phyloP scores from a whole-genome alignment of 2,329 filamentous ascomycete genomes.

The Metarhizium sp. region DNA sequence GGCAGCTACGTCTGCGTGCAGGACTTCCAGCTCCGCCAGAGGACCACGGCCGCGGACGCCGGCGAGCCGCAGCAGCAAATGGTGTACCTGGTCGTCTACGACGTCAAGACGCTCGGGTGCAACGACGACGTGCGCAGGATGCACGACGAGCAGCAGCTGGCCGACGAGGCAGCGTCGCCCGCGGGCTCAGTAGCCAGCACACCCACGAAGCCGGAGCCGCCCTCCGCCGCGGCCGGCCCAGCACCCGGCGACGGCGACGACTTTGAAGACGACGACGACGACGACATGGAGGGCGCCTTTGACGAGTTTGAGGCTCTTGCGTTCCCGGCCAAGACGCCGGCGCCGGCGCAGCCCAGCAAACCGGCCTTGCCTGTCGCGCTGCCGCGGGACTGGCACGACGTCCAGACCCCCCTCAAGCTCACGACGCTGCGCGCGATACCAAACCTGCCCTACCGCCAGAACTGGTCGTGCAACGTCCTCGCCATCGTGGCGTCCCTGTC shows the following conservation, averaged over 20 bases:
- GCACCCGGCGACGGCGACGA: neutral
- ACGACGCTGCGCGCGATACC: conserved; percentile 41
- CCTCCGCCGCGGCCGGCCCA: neutral
- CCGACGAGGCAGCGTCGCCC: neutral
- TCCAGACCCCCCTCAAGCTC: conserved; percentile 37
- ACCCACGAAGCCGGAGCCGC: neutral
- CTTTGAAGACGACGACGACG: conserved; percentile 10
- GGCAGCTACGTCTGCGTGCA: conserved; percentile 42
- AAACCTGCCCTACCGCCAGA: conserved; percentile 44
- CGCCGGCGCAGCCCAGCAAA: neutral
- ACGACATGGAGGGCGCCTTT: conserved; percentile 24
- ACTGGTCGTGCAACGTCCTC: conserved; percentile 48
- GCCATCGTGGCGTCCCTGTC: conserved; percentile 39
- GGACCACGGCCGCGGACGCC: conserved; percentile 3
- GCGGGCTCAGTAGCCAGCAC: neutral
- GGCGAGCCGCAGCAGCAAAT: conserved; percentile 15
- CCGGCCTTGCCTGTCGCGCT: conserved; percentile 22
- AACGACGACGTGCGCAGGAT: conserved; percentile 28
- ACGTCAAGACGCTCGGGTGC: conserved; percentile 38
- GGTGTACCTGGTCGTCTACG: conserved; percentile 36
- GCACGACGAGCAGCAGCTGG: neutral
- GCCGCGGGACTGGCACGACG: conserved; percentile 31
- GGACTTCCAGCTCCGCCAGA: conserved; percentile 26
- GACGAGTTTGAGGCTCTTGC: conserved; percentile 27
- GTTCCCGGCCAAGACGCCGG: conserved; percentile 12